Evolutionary conservation across 2,329 filamentous ascomycete genomes (phyloP).

Genomic region (Metarhizium album): DNA sequence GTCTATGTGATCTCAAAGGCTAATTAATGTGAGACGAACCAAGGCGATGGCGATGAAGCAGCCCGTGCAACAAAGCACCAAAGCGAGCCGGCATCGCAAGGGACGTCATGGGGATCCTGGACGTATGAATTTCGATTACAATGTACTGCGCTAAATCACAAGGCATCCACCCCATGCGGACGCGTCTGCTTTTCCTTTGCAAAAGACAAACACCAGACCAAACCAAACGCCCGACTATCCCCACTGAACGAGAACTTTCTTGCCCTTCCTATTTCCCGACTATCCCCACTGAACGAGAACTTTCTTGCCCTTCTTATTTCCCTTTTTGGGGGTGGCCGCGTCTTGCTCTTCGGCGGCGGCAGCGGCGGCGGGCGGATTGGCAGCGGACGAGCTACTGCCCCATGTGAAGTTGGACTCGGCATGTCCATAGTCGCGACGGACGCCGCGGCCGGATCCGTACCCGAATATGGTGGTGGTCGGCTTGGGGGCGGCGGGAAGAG

Average conservation of each 20-base stretch:
- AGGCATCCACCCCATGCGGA: too few species aligned
- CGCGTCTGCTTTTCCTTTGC: too few species aligned
- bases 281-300: constrained; percentile 48
- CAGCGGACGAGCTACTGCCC: constrained; percentile 23
- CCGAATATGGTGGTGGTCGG: constrained; percentile 51
- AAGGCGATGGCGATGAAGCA: too few species aligned
- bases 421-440: constrained; percentile 41
- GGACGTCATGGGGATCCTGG: too few species aligned
- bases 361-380: constrained; percentile 13
- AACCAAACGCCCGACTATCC: constrained; percentile 13
- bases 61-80: too few species aligned
- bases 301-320: constrained; percentile 49
- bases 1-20: too few species aligned
- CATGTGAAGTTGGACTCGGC: constrained; percentile 43
- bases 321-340: constrained; percentile 34
- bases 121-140: too few species aligned
- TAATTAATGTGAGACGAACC: too few species aligned
- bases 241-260: constrained; percentile 53
- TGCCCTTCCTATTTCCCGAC: constrained; percentile 40
- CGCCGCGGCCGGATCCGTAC: constrained; percentile 41
- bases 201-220: too few species aligned
- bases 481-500: constrained; percentile 68
- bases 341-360: constrained; percentile 17
- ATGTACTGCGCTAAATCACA: too few species aligned
- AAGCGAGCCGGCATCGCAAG: too few species aligned